A percentile compares a stretch with the other conserved stretches of the same genome.
phyloP scores from a whole-genome alignment of 1,284 basidiomycete genomes.

The Acaromyces ingoldii region DNA sequence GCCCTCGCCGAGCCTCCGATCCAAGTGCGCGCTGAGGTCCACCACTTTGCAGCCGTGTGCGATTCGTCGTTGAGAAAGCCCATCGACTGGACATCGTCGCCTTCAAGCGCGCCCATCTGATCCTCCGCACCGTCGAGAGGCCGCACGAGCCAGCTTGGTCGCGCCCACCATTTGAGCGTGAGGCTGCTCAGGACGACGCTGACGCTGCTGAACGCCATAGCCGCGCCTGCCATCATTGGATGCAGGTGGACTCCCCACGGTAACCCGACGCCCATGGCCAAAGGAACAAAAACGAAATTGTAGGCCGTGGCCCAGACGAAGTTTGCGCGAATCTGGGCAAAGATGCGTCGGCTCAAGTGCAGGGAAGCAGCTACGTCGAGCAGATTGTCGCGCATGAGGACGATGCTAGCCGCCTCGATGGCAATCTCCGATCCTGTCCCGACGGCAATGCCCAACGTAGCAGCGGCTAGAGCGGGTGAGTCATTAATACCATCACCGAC shows the following conservation, averaged over 20 bases:
- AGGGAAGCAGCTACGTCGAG: constrained; percentile 94
- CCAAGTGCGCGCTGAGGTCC: too few species aligned
- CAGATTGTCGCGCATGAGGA: constrained; percentile 91
- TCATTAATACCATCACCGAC: constrained; percentile 99
- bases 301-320: constrained; percentile 58
- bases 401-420: constrained; percentile 94
- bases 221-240: constrained; percentile 94
- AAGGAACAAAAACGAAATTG: constrained; percentile 90
- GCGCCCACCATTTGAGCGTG: constrained; percentile 62
- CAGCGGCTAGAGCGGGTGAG: constrained; percentile 88
- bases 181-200: constrained; percentile 88
- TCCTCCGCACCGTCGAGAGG: too few species aligned
- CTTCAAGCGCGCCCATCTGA: too few species aligned
- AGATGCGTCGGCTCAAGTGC: constrained; percentile 82
- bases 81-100: too few species aligned
- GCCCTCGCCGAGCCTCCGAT: too few species aligned
- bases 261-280: constrained; percentile 94
- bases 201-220: constrained; percentile 96
- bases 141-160: constrained; percentile 35
- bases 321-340: constrained; percentile 73
- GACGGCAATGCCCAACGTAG: constrained; percentile 91
- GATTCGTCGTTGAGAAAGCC: too few species aligned
- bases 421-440: constrained; percentile 94
- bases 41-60: too few species aligned
- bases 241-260: constrained; percentile 89